Evolutionary conservation across 2,329 filamentous ascomycete species (phyloP).

Genomic region (Fusarium sarcochroum): DNA sequence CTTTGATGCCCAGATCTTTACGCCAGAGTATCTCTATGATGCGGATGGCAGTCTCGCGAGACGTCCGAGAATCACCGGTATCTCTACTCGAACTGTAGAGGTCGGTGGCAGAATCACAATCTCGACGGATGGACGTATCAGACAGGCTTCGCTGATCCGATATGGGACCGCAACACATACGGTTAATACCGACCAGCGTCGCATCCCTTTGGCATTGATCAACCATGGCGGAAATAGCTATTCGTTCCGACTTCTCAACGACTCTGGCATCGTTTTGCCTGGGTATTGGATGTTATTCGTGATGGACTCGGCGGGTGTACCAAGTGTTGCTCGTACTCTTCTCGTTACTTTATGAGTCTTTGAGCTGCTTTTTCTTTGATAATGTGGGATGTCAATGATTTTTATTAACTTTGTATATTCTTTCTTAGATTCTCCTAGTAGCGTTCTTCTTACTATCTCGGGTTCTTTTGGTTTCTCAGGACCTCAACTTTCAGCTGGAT

Average conservation of each 20-base stretch:
- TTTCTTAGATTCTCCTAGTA: too few relatives aligned
- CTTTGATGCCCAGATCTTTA: conserved; percentile 40
- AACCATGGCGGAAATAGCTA: conserved; percentile 9
- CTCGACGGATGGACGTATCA: neutral
- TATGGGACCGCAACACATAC: conserved; percentile 38
- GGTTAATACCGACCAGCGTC: conserved; percentile 41
- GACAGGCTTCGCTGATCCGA: conserved; percentile 22
- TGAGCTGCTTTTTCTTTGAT: too few relatives aligned
- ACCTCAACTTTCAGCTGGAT: too few relatives aligned
- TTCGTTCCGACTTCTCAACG: conserved; percentile 19
- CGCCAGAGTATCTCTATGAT: conserved; percentile 26
- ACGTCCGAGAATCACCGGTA: conserved; percentile 8
- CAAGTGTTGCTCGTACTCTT: conserved; percentile 24
- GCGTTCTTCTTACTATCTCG: too few relatives aligned
- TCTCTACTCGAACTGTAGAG: conserved; percentile 4
- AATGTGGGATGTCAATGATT: too few relatives aligned
- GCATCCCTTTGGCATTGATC: conserved; percentile 16
- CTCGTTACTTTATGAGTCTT: neutral
- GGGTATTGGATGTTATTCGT: conserved; percentile 43
- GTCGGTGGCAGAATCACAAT: conserved; percentile 14
- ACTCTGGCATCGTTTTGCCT: conserved; percentile 32
- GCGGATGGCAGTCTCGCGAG: conserved; percentile 2
- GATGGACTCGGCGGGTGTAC: conserved; percentile 29
- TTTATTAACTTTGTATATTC: too few relatives aligned
- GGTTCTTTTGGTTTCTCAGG: too few relatives aligned